Evolutionary conservation across 495 filamentous ascomycete species (phyloP).

Genomic region (Astrocystis sublimbata): DNA sequence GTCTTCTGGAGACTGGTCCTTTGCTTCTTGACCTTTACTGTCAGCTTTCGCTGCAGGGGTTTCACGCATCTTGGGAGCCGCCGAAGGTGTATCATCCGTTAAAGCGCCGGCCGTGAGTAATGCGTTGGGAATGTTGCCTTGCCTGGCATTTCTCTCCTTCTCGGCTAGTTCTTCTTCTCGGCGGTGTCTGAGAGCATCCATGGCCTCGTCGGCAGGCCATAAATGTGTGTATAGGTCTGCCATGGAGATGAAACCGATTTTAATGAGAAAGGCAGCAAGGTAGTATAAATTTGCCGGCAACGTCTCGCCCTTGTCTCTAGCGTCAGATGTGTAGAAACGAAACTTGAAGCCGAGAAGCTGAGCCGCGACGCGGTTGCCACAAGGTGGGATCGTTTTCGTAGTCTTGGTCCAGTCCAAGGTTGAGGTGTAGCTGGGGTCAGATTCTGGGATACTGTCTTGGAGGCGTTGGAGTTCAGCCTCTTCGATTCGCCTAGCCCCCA

Average conservation of each 20-base stretch:
- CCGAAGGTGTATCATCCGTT: slow-evolving; percentile 65
- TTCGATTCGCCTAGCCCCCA: slow-evolving; percentile 61
- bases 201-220: slow-evolving; percentile 79
- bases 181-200: slow-evolving; percentile 66
- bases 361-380: slow-evolving; percentile 86
- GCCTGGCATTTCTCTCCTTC: slow-evolving; percentile 64
- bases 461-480: slow-evolving; percentile 50
- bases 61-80: slow-evolving; percentile 36
- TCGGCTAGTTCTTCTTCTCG: slow-evolving; percentile 79
- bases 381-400: slow-evolving; percentile 77
- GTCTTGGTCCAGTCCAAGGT: slow-evolving; percentile 69
- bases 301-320: slow-evolving; percentile 62
- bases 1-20: slow-evolving; percentile 55
- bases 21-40: slow-evolving; percentile 27
- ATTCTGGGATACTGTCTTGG: slow-evolving; percentile 42
- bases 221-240: slow-evolving; percentile 91
- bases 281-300: slow-evolving; percentile 90
- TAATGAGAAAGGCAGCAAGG: slow-evolving; percentile 87
- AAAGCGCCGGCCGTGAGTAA: slow-evolving; percentile 85
- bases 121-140: slow-evolving; percentile 74
- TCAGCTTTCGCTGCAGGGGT: slow-evolving; percentile 27
- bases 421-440: slow-evolving; percentile 35
- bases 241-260: slow-evolving; percentile 96
- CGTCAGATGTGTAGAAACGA: slow-evolving; percentile 81
- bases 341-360: slow-evolving; percentile 97